Base-by-base conservation (phyloP, 331 rosid genomes). In the Quercus lobata region DNA sequence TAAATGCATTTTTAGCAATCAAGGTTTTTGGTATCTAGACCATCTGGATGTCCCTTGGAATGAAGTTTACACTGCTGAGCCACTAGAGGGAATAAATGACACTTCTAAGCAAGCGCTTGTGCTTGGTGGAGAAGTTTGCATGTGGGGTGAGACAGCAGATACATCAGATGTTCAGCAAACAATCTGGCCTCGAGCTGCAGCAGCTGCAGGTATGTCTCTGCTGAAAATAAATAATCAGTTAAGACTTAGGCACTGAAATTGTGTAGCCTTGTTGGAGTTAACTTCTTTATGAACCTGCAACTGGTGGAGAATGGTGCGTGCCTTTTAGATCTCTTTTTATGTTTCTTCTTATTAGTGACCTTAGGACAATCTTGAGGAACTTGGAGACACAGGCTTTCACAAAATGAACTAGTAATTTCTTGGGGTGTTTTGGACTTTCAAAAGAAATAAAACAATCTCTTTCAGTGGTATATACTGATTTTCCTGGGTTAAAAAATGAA, bases 111-210 rank as follows among this genome's bases (percentile, higher is more conserved):
- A 88, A 84, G 78, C 88, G 77, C 99, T 93, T 83, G 90, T 96
- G 62, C 74, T 96, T 71, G 99, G 99, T 65, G 99, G 99, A 79
- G 97, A 96, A 87, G 98, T 90, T 79, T 93, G 98, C 86, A 91
- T 96, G 99, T 96, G 99, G 99, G 87, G 84, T 29, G 98, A 96
- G 87, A 90, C 86, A 6, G 97, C 87, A 63, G 99, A 93, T 83
- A 57, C 99, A 25, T 96, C 99, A 6, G 29, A 93, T 78, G 91
- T 93, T 83, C 97, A 88, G 82, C 94, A 91, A 83, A 96, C 99
- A 12, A 92, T 96, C 72, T 96, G 99, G 98, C 98, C 99, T 86
- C 93, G 99, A 86, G 99, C 99, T 81, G 99, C 98, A 18, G 98
- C 97, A 35, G 99, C 97, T 79, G 99, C 99, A 70, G 99, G 99